Evolutionary conservation across 2,329 filamentous ascomycete species (phyloP).

Genomic region (Paraconiothyrium sp.): DNA sequence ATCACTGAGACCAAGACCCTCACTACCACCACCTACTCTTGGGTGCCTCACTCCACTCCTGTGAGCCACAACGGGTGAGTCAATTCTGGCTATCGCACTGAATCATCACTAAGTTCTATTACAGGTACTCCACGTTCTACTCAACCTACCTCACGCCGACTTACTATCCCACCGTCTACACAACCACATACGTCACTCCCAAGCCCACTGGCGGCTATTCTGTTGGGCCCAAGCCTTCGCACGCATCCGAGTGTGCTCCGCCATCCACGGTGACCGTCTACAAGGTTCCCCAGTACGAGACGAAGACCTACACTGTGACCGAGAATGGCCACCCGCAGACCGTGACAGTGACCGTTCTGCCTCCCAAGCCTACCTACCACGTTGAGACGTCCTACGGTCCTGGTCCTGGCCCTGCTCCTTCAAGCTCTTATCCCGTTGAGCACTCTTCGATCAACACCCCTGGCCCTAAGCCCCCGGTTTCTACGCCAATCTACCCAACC

Average conservation of each 20-base stretch:
- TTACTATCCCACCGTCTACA: slow-evolving; percentile 43
- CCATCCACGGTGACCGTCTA: slow-evolving; percentile 38
- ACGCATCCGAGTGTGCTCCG: slow-evolving; percentile 2
- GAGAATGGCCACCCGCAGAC: slow-evolving; percentile 36
- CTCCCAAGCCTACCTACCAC: slow-evolving; percentile 11
- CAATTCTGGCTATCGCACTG: no score
- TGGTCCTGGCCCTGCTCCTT: background rate
- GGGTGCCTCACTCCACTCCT: slow-evolving; percentile 49
- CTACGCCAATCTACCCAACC: slow-evolving; percentile 7
- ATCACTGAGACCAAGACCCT: slow-evolving; percentile 38
- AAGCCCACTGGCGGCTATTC: slow-evolving; percentile 12
- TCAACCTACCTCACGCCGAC: slow-evolving; percentile 51
- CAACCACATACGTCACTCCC: slow-evolving; percentile 33
- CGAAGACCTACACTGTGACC: slow-evolving; percentile 43
- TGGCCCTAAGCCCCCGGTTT: slow-evolving; percentile 10
- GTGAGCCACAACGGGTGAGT: slow-evolving; percentile 39
- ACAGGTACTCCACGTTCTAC: slow-evolving; percentile 39
- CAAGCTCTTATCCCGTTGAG: background rate
- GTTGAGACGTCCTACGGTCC: slow-evolving; percentile 1
- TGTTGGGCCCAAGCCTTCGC: slow-evolving; percentile 19
- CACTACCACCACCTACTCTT: slow-evolving; percentile 46
- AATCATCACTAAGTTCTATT: no score
- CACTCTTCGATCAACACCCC: slow-evolving; percentile 12
- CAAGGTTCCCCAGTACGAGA: slow-evolving; percentile 25
- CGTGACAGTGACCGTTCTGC: slow-evolving; percentile 27